Base-by-base conservation (phyloP, 805 yeast species). In the Candida glaebosa region DNA sequence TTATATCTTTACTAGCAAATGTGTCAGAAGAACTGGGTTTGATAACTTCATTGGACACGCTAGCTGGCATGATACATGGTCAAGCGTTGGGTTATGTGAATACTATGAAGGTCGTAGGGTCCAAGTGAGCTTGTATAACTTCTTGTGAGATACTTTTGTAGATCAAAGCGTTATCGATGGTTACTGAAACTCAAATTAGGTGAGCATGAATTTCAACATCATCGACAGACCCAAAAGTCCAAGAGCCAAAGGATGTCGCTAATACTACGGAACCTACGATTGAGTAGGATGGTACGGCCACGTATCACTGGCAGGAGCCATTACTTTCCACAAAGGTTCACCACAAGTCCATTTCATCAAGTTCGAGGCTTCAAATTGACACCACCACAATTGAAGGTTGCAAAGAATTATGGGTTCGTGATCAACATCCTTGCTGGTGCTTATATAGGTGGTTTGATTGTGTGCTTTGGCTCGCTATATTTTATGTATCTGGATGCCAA, bases 371-470 rank as follows among this genome's bases (percentile, higher is more conserved):
- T 56, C 19, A 44, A 40, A 15, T 48, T 58, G 15, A 42, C 58
- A 6, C 43, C 61, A 35, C 39, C 46, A n/a, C 49, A 50, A 35
- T 18, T 49, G 19, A 47, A 49, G 5, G 51, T 56, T 4, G 47
- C 46, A 37, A 31, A 39, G 18, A 42, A 36, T 14, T 42, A 39
- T 30, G 65, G 70, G 20, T 49, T 58, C 16, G 53, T 61, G 4
- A 41, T 67, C 31, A 67, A 68, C 46, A 57, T 68, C 17, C 34
- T 64, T n/a, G 67, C 71, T 12, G 74, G 73, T 8, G 74, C 69
- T 5, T 69, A 69, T 46, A 46, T 68, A 34, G 75, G 74, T 4
- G 71, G 71, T 3, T 52, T 68, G 19, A 32, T 69, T 3, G 68
- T 69, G 3, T 63, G 67, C 38, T 40, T 56, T 17, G 73, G 71